Base-by-base conservation (phyloP, 805 yeast genomes). In the Candida krabiensis region DNA sequence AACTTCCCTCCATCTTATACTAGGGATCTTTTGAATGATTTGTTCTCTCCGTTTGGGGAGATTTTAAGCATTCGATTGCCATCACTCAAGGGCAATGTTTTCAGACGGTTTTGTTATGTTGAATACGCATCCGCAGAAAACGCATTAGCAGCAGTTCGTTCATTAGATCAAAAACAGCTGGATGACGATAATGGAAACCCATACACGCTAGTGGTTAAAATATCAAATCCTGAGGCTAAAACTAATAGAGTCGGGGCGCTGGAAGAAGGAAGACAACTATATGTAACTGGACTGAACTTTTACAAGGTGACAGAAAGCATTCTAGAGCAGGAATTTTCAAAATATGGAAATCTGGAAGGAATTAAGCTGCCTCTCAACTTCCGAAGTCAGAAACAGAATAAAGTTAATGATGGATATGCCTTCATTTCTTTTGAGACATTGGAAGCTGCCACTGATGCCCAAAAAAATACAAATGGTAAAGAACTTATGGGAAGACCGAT, bases 91-190 rank as follows among this genome's bases (percentile, higher is more conserved):
- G 69, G 62, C 32, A 75, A 76, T 48, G 55, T 75, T 4, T 70
- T 71, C 21, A 68, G 93, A 40, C 58, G 95, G 21, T 87, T 87
- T 53, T 85, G 91, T 45, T 87, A 86, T 52, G 68, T 84, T 12
- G 93, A 85, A 49, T 80, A 63, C 46, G 38, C 59, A 0, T 53
- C 64, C 4, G 38, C 71, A 0, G 64, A 66, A n/a, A 62, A 60
- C 13, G 83, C 86, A 0, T 32, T 53, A 0, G 35, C 46, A 0
- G 83, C 85, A 0, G 63, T 74, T 1, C 42, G 42, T 0, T 40
- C 43, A 1, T 58, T 78, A 9, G 54, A 82, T 52, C 76, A 70
- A 0, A 58, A 49, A 27, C 52, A 45, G 0, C 24, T 71, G 1
- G 57, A 58, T 1, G 73, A 66, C 4, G 53, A 49, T 4, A 35